Base-by-base conservation (phyloP, 2,329 filamentous ascomycete species). In the Colletotrichum plurivorum region DNA sequence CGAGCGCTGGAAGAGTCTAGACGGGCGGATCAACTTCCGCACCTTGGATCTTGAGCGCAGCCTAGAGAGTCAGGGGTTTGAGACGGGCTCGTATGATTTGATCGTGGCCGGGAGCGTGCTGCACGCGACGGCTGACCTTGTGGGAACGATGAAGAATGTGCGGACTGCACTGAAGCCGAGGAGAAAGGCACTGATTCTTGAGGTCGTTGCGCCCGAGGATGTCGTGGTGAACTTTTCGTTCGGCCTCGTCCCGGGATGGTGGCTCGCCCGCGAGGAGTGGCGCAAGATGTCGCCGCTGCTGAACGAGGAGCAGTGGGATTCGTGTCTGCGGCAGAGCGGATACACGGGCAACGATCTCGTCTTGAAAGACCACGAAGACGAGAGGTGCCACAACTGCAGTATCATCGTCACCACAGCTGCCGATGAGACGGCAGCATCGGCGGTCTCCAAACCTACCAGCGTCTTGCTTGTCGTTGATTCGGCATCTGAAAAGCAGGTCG, bases 91-190 rank as follows among this genome's bases (percentile, higher is more conserved):
- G 0, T 83, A 79, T 65, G 82, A 84, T 51, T 8, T 84, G 6
- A 62, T 84, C 18, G 69, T 84, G 27, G 81, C 79, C 1, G 75
- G 76, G 2, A 73, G 76, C 31, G 78, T 81, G 2, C 69, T 86
- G 0, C 79, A 84, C 59, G 79, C 81, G 1, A 83, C 81, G 1
- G 13, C 22, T 9, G 57, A 63, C 3, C 67, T 77, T 5, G 45
- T 73, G 8, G 25, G 54, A 1, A 73, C 77, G 0, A 39, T 79
- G 27, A 53, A 45, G 3, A 74, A 77, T 54, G 55, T 72, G 2
- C 70, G 48, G 8, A 67, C 63, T 52, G 70, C 80, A 5, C 73
- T 83, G 2, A 71, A 73, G 13, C 78, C 78, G 0, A 72, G 74
- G 79, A 80, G 1, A 72, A 13, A 7, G 4, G 49, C 25, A 3